phyloP scores from a whole-genome alignment of 1,284 basidiomycete genomes.

The Jaminaea rosea region DNA sequence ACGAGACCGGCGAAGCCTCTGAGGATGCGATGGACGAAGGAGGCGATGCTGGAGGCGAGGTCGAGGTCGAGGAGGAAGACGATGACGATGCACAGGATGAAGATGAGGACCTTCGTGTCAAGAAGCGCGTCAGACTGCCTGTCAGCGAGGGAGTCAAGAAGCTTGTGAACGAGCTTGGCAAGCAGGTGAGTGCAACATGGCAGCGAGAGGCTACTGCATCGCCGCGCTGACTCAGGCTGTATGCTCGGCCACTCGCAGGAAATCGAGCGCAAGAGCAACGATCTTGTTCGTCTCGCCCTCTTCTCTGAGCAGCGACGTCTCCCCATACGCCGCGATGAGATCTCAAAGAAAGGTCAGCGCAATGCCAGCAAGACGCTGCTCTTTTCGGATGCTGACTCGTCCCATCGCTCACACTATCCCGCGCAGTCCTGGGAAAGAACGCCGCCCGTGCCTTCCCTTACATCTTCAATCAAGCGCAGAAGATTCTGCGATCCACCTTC shows the following conservation, averaged over 20 bases:
- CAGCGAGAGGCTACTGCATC: neutral
- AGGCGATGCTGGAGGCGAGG: neutral
- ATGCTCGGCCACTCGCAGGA: slow-evolving; percentile 10
- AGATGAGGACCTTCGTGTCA: slow-evolving; percentile 3
- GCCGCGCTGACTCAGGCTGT: neutral
- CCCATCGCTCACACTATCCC: neutral
- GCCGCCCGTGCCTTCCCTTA: slow-evolving; percentile 15
- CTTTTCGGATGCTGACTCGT: too few relatives aligned
- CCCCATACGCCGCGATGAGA: slow-evolving; percentile 18
- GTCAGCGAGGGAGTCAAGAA: slow-evolving; percentile 9
- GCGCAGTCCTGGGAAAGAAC: slow-evolving; percentile 13
- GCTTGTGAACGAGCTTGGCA: slow-evolving; percentile 12
- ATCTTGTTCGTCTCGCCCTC: slow-evolving; percentile 27
- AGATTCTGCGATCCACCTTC: slow-evolving; percentile 22
- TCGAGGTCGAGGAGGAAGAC: slow-evolving; percentile 1
- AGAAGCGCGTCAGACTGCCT: slow-evolving; percentile 6
- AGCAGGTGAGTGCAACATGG: slow-evolving; percentile 2
- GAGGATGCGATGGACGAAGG: slow-evolving; percentile 5
- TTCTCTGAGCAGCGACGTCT: slow-evolving; percentile 23
- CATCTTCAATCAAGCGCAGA: slow-evolving; percentile 31
- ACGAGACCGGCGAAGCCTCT: slow-evolving; percentile 6
- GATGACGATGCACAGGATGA: slow-evolving; percentile 8
- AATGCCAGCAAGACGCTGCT: too few relatives aligned
- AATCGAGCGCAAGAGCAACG: slow-evolving; percentile 20
- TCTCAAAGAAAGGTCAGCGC: slow-evolving; percentile 15